phyloP scores from a whole-genome alignment of 1,284 basidiomycete species.

The Rhodotorula sp. region DNA sequence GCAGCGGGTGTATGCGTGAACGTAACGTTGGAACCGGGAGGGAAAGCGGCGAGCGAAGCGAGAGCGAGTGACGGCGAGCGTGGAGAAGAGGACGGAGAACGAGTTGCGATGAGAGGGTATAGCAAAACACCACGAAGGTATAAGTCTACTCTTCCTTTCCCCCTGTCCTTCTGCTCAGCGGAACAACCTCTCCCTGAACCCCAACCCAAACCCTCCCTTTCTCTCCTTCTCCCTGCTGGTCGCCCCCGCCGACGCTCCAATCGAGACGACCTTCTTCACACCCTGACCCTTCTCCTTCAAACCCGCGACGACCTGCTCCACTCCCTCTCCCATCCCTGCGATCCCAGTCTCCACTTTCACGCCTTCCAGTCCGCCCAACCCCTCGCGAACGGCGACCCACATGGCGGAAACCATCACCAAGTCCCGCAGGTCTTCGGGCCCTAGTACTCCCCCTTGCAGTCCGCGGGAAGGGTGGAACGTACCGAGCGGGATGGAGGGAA shows the following conservation, averaged over 20 bases:
- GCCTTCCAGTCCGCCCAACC: slow-evolving; percentile 81
- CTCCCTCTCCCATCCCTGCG: slow-evolving; percentile 45
- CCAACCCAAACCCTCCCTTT: slow-evolving; percentile 47
- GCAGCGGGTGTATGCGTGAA: too few relatives aligned
- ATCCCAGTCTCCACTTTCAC: slow-evolving; percentile 52
- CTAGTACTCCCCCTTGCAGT: slow-evolving; percentile 55
- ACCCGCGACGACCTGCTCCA: background rate
- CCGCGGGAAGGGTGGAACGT: slow-evolving; percentile 13
- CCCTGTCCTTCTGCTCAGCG: background rate
- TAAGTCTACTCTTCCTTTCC: too few relatives aligned
- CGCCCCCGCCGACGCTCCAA: background rate
- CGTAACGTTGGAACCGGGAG: too few relatives aligned
- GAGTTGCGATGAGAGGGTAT: too few relatives aligned
- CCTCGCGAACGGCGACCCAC: slow-evolving; percentile 89
- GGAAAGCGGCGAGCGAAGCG: too few relatives aligned
- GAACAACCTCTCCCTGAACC: background rate
- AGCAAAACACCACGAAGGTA: too few relatives aligned
- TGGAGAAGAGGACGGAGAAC: too few relatives aligned
- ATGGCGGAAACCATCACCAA: slow-evolving; percentile 80
- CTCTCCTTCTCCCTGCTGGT: background rate
- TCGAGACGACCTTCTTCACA: background rate
- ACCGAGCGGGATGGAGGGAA: slow-evolving; percentile 63
- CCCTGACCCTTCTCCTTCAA: background rate
- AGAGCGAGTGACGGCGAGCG: too few relatives aligned
- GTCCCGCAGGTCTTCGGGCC: slow-evolving; percentile 92